A percentile compares a stretch with the other conserved stretches of the same genome.
Conservation (phyloP, 148 eudicot species). For the Chenopodium berlandieri region DNA sequence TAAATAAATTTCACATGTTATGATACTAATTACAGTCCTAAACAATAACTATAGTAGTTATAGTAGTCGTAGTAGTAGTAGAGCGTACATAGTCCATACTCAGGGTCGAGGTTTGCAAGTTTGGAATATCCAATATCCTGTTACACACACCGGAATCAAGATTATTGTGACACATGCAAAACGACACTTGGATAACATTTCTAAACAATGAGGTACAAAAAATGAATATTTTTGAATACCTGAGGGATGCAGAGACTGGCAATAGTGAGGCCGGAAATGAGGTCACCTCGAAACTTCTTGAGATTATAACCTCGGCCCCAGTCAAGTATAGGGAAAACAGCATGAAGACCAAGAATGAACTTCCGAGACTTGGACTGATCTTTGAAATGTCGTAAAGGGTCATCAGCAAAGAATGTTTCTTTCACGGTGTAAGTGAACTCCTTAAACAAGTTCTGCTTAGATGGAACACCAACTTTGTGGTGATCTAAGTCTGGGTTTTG, state of each 20-base stretch:
- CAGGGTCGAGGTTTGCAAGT: conserved; percentile 67
- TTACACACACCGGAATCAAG: conserved; percentile 2
- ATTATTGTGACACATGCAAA: neutral
- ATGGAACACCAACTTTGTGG: conserved; percentile 59
- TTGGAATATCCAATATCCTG: conserved; percentile 78
- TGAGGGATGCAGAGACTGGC: conserved; percentile 84
- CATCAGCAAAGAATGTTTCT: conserved; percentile 65
- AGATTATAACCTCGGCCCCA: conserved; percentile 58
- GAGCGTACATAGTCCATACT: conserved; percentile 59
- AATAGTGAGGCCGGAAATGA: conserved; percentile 74
- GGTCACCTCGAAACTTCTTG: conserved; percentile 52
- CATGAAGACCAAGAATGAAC: conserved; percentile 57
- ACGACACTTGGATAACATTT: neutral
- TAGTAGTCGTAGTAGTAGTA: neutral
- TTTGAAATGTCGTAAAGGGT: conserved; percentile 62
- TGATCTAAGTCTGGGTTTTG: conserved; percentile 20
- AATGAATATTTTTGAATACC: conserved; percentile 26
- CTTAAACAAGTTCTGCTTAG: conserved; percentile 48
- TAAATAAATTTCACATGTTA: neutral
- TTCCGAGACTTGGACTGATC: conserved; percentile 48
- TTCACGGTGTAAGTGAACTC: conserved; percentile 46
- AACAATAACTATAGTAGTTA: neutral
- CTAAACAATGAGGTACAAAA: neutral
- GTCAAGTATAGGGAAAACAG: conserved; percentile 68
- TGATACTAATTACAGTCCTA: too few species aligned